Evolutionary conservation across 495 filamentous ascomycete genomes (phyloP), one percentile per base, ranked within the genome.

Genomic region (Tuber brumale): DNA sequence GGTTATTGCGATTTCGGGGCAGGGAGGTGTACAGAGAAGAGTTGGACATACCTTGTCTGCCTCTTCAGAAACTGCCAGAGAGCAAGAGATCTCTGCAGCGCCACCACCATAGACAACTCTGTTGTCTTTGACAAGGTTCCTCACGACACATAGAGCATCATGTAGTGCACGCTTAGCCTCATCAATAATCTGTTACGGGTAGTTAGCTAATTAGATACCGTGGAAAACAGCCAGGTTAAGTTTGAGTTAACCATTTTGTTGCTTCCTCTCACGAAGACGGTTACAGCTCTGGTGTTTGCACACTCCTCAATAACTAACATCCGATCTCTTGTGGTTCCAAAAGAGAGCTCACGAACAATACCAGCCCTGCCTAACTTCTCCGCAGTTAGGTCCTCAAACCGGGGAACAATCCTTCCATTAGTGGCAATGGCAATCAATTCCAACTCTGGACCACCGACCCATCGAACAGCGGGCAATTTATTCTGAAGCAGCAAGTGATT

Each of bases 281-380:
- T 99, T 70, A 98, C 95, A 43, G 95, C 95, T 76, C 95, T 89
- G 71, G 93, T 97, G 87, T 99, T 98, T 83, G 96, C 95, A 82
- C 95, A 98, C 85, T 98, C 95, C 85, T 99, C 95, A 81, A 99
- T 98, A 73, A 99, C 92, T 75, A 99, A 89, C 95, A 99, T 99
- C 89, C 97, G 97, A 85, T 99, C 95, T 82, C 95, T 89, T 42
- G 96, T 98, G 7, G 95, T 99, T 80, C 95, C 95, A 81, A 99
- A 99, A 48, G 88, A 92, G 90, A 98, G 92, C 86, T 98, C 94
- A 73, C 95, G 88, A 57, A 99, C 95, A 71, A 95, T 86, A 72
- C 95, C 95, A 39, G 95, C 95, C 9, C 85, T 91, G 73, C 95
- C 95, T 71, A 99, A 89, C 86, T 99, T 99, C 81, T 92, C 92